A percentile compares a stretch with the other conserved stretches of the same genome.
Evolutionary conservation across 2,329 filamentous ascomycete genomes (phyloP).

Genomic region (Penicillium thymicola): DNA sequence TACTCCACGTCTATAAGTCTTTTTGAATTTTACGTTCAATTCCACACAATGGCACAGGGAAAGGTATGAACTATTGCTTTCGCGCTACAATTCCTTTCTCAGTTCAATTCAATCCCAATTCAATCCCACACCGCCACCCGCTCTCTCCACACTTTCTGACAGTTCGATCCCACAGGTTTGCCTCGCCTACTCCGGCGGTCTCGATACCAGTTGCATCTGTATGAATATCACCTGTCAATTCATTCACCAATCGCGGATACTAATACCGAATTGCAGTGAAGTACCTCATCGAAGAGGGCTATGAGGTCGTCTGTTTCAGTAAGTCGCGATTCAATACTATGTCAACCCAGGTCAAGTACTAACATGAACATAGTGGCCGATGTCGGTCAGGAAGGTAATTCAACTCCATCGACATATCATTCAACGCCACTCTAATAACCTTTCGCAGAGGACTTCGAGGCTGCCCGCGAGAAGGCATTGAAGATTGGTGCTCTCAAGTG

Average conservation of each 20-base stretch:
- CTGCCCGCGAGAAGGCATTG: conserved; percentile 68
- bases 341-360: conserved; percentile 4
- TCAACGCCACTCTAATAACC: conserved; percentile 7
- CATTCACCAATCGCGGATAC: conserved; percentile 10
- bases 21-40: conserved; percentile 9
- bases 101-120: background rate
- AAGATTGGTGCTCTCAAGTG: conserved; percentile 67
- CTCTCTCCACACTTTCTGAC: conserved; percentile 15
- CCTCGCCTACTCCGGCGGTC: conserved; percentile 48
- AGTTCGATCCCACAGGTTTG: conserved; percentile 28
- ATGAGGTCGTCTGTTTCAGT: conserved; percentile 62
- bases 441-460: conserved; percentile 65
- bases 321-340: conserved; percentile 17
- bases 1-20: conserved; percentile 10
- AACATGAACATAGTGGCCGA: conserved; percentile 54
- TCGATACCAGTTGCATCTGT: conserved; percentile 59
- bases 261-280: conserved; percentile 30
- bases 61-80: conserved; percentile 15
- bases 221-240: conserved; percentile 31
- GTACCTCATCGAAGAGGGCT: conserved; percentile 51
- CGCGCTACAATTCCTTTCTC: background rate
- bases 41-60: conserved; percentile 26
- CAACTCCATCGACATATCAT: background rate
- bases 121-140: conserved; percentile 16
- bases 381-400: conserved; percentile 63